Percentiles rank a stretch among this genome's conserved stretches.
Evolutionary conservation across 345 rosid genomes (phyloP).

Genomic region (Sonneratia alba): DNA sequence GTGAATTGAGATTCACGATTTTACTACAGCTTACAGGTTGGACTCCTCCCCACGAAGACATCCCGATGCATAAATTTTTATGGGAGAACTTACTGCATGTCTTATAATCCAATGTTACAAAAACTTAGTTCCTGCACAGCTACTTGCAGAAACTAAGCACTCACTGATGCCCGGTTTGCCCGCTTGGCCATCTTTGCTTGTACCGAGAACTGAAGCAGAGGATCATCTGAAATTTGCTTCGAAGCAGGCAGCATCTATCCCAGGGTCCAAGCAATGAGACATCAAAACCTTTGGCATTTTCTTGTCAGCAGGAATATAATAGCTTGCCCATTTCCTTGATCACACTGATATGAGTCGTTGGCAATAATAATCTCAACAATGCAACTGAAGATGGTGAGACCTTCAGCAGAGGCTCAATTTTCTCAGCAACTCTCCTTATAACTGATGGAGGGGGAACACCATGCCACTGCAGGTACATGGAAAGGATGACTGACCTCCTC

Average conservation of each 20-base stretch:
- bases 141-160: too few relatives aligned
- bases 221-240: too few relatives aligned
- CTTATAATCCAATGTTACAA: too few relatives aligned
- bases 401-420: constrained; percentile 33
- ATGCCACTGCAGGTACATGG: constrained; percentile 85
- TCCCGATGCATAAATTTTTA: too few relatives aligned
- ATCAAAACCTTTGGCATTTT: not conserved
- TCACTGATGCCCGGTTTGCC: not conserved
- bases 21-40: too few relatives aligned
- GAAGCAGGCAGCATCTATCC: too few relatives aligned
- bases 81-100: too few relatives aligned
- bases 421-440: constrained; percentile 34
- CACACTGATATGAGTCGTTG: constrained; percentile 46
- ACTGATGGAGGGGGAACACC: constrained; percentile 52
- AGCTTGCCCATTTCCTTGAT: constrained; percentile 42
- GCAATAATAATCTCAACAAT: constrained; percentile 57
- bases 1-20: too few relatives aligned
- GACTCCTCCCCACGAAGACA: too few relatives aligned
- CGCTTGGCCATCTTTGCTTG: not conserved
- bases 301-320: constrained; percentile 8
- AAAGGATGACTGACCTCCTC: constrained; percentile 33
- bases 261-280: not conserved
- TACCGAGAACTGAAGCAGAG: too few relatives aligned
- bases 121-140: too few relatives aligned
- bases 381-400: constrained; percentile 35